Conservation (phyloP, 2,329 filamentous ascomycete species). For the Knufia petricola region DNA sequence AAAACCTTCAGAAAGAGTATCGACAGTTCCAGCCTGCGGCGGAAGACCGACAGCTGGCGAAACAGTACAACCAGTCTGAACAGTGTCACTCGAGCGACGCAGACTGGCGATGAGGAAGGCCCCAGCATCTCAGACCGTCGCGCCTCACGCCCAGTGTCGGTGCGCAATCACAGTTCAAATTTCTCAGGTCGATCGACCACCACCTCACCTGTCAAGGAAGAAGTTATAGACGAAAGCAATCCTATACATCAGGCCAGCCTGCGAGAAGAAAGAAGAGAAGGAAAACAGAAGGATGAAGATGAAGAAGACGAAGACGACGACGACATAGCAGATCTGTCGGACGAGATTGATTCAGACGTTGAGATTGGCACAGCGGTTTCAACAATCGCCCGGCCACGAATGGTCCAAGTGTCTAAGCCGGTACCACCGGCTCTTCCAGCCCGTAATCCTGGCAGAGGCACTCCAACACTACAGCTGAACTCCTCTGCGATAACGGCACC, state of each 20-base stretch:
- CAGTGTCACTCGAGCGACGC: slow-evolving; percentile 53
- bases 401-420: slow-evolving; percentile 79
- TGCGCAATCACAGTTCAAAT: slow-evolving; percentile 31
- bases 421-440: slow-evolving; percentile 66
- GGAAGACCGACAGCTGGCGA: slow-evolving; percentile 48
- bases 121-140: slow-evolving; percentile 26
- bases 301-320: slow-evolving; percentile 11
- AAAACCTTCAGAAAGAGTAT: slow-evolving; percentile 57
- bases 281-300: slow-evolving; percentile 5
- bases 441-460: slow-evolving; percentile 51
- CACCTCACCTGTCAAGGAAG: slow-evolving; percentile 33
- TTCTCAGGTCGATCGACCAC: slow-evolving; percentile 30
- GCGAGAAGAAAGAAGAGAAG: slow-evolving; percentile 13
- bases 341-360: slow-evolving; percentile 23
- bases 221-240: slow-evolving; percentile 34
- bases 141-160: slow-evolving; percentile 43
- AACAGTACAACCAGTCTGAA: slow-evolving; percentile 49
- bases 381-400: slow-evolving; percentile 50
- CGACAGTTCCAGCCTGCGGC: slow-evolving; percentile 60
- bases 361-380: slow-evolving; percentile 54
- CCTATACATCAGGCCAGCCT: background rate
- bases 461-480: slow-evolving; percentile 26
- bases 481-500: no score
- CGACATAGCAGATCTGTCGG: slow-evolving; percentile 20
- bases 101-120: slow-evolving; percentile 52